Percentiles rank a stretch among this genome's conserved stretches.
Evolutionary conservation across 2,329 filamentous ascomycete genomes (phyloP).

Genomic region (Trichoderma sp.): DNA sequence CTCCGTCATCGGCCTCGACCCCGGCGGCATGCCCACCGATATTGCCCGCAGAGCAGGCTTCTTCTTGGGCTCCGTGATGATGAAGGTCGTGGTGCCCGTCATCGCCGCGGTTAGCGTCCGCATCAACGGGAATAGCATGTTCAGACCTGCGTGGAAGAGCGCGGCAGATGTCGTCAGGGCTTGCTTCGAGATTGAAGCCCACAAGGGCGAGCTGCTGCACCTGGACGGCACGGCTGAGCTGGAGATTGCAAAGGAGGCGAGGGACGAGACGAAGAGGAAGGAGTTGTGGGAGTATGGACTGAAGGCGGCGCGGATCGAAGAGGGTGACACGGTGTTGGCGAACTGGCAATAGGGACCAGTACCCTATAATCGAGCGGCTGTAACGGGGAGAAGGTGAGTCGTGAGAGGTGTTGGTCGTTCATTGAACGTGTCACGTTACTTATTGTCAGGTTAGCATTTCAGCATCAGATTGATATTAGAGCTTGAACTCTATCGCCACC

Average conservation of each 20-base stretch:
- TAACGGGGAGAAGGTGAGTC: background rate
- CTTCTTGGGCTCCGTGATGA: conserved; percentile 31
- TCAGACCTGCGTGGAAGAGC: conserved; percentile 40
- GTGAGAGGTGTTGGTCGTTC: too few species aligned
- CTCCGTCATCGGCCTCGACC: conserved; percentile 44
- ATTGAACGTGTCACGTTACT: background rate
- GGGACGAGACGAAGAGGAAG: conserved; percentile 37
- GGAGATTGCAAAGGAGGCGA: conserved; percentile 38
- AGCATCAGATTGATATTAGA: background rate
- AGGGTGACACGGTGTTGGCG: conserved; percentile 35
- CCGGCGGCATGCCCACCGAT: conserved; percentile 43
- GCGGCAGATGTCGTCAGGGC: conserved; percentile 40
- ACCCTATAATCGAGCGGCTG: too few species aligned
- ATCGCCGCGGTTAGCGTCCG: conserved; percentile 33
- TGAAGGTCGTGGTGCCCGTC: conserved; percentile 36
- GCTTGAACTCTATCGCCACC: too few species aligned
- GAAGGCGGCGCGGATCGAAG: conserved; percentile 34
- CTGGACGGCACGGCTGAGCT: conserved; percentile 40
- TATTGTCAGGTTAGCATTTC: background rate
- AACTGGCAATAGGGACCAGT: conserved; percentile 35
- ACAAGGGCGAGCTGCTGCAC: conserved; percentile 39
- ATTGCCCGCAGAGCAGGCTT: conserved; percentile 37
- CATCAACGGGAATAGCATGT: conserved; percentile 38
- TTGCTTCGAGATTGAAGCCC: conserved; percentile 37
- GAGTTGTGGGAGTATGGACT: conserved; percentile 40